Evolutionary conservation across 345 rosid genomes (phyloP), one percentile per base, ranked within the genome.

Genomic region (Dipteronia dyeriana): DNA sequence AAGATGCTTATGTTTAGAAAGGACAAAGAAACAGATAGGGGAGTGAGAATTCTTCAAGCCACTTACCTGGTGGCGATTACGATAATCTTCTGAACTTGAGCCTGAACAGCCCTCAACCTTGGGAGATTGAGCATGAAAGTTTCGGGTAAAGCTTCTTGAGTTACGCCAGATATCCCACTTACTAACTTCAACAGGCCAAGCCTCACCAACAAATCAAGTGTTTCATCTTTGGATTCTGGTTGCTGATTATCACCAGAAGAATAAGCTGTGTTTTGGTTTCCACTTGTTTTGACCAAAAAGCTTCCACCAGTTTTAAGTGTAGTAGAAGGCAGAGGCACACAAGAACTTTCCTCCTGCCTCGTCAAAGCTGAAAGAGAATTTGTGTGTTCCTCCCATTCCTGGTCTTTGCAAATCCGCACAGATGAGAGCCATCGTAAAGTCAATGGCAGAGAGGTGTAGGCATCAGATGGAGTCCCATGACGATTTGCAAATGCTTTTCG

Each of bases 171-270:
- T 41, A 91, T 87, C 57, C 84, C 86, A 71, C 71, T 84, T 5
- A 87, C 97, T 73, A 95, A 82, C 89, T 95, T 91, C 85, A 92
- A 73, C 85, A 95, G 80, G 75, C 97, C 97, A 19, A 91, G 88
- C 85, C 98, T 92, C 77, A 88, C 91, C 53, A 86, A 39, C 76
- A 92, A 70, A 84, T 93, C 98, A 71, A 93, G 75, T 73, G 13
- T 84, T 63, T 90, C 99, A 73, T 97, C 99, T 29, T 78, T 86
- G 82, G 94, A 91, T 82, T 84, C 93, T 20, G 86, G 85, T 29
- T 86, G 72, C 75, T 79, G 81, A 77, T 66, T 78, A 81, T 76
- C 79, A 75, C 75, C 79, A 63, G 87, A 78, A 71, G 76, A 12
- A 19, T 82, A 60, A 2, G 63, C 23, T 5, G 77, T 70, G 68